Evolutionary conservation across 208 protist species (phyloP), one percentile per base, ranked within the genome.

Genomic region (Trypanosoma conorhini): DNA sequence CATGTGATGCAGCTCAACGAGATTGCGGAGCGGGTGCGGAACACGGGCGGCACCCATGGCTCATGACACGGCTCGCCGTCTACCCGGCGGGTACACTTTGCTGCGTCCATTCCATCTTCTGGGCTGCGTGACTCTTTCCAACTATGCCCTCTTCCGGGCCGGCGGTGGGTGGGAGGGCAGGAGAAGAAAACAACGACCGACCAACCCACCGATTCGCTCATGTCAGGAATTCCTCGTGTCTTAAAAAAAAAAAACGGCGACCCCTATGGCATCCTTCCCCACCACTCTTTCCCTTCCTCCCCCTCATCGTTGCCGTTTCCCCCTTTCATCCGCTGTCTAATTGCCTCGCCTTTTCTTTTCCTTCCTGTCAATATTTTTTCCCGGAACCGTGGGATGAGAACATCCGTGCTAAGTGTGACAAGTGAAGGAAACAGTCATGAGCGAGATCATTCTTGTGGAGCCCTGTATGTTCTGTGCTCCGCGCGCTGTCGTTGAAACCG

Each of bases 1-100:
- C 86, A 94, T 61, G 86, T 96, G 24, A 74, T 90, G n/a, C 80
- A 77, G 15, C 80, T 96, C 17, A 93, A 96, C 65, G 79, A 85
- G 48, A 92, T 96, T 82, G 85, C 86, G 15, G 87, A 94, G 62
- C 77, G 88, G 81, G 83, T 38, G 67, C 71, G 35, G 30, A 64
- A 17, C 54, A 86, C 65, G 77, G 78, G 76, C 35, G 76, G 31
- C 58, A 68, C 15, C 13, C 10, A n/a, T 24, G 64, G 57, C 0
- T 0, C 46, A 33, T 70, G 40, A 64, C 21, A 9, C 26, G 19
- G 1, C 28, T 33, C 17, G 28, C 4, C n/a, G n/a, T 15, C 19
- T 21, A 31, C 7, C 1, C 1, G 5, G 17, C n/a, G 15, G 38
- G 26, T 35, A 59, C 21, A 59, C 31, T 38, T 35, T 22, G 33